phyloP scores from a whole-genome alignment of 176 grass and related monocot genomes.

The Urochloa ruziziensis region DNA sequence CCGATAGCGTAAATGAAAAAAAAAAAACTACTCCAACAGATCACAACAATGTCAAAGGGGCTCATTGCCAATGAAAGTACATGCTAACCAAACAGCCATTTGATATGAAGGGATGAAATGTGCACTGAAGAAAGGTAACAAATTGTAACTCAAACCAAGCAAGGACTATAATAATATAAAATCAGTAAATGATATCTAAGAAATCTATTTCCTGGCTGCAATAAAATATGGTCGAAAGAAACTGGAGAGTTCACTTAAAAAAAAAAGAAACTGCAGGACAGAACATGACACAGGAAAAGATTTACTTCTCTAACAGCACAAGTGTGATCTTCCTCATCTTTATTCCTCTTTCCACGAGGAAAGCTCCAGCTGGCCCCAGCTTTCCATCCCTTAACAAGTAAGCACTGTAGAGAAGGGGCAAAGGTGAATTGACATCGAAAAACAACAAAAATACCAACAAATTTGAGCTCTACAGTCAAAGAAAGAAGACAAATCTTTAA shows the following conservation, averaged over 20 bases:
- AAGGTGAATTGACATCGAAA: slow-evolving; percentile 1
- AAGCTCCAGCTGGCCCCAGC: slow-evolving; percentile 93
- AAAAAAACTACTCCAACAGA: not conserved
- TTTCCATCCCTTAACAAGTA: slow-evolving; percentile 98
- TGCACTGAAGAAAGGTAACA: not conserved
- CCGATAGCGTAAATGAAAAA: not conserved
- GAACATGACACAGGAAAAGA: not conserved
- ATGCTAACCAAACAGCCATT: not conserved
- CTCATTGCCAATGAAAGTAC: not conserved
- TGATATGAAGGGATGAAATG: not conserved
- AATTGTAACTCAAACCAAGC: not conserved
- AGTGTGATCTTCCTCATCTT: slow-evolving; percentile 93
- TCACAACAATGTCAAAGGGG: not conserved
- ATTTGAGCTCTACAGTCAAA: not conserved
- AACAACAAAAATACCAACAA: not conserved
- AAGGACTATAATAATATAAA: not conserved
- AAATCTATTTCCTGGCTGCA: not conserved
- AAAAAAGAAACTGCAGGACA: not conserved
- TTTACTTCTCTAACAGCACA: slow-evolving; percentile 96
- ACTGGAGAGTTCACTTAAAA: not conserved
- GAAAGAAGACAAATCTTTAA: not conserved
- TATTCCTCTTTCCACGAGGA: slow-evolving; percentile 94
- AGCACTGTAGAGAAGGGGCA: slow-evolving; percentile 53
- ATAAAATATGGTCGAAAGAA: not conserved
- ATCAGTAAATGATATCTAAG: not conserved